A percentile compares a stretch with the other conserved stretches of the same genome.
Conservation (phyloP, 495 filamentous ascomycete genomes). For the Talaromyces trachyspermus region DNA sequence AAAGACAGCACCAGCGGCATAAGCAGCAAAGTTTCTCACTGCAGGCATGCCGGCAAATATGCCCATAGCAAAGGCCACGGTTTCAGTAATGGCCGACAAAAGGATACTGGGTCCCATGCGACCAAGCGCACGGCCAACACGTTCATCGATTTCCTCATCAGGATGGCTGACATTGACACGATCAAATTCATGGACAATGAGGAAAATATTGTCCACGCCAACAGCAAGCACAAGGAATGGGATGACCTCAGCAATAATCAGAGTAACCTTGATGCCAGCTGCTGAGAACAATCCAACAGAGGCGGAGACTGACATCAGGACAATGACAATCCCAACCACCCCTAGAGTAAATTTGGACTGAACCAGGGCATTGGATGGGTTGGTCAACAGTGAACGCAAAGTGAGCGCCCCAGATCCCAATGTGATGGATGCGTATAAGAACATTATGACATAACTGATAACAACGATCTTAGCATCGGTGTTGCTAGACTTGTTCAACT, state of each 20-base stretch:
- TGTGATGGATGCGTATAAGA: slow-evolving; percentile 88
- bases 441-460: slow-evolving; percentile 98
- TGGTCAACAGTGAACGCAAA: slow-evolving; percentile 62
- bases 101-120: slow-evolving; percentile 95
- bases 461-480: slow-evolving; percentile 96
- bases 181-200: slow-evolving; percentile 98
- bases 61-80: slow-evolving; percentile 85
- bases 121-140: slow-evolving; percentile 77
- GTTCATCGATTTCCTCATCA: slow-evolving; percentile 74
- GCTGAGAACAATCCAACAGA: slow-evolving; percentile 92
- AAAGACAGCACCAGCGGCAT: slow-evolving; percentile 91
- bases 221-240: slow-evolving; percentile 94
- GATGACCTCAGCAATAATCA: slow-evolving; percentile 98
- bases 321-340: slow-evolving; percentile 85
- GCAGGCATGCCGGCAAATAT: slow-evolving; percentile 95
- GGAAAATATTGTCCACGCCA: slow-evolving; percentile 97
- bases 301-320: slow-evolving; percentile 93
- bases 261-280: slow-evolving; percentile 79
- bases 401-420: slow-evolving; percentile 81
- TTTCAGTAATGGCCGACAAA: slow-evolving; percentile 90
- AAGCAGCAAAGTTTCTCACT: slow-evolving; percentile 92
- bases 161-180: slow-evolving; percentile 84
- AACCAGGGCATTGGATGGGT: slow-evolving; percentile 76
- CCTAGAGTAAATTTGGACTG: slow-evolving; percentile 94
- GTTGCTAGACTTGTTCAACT: slow-evolving; percentile 92